Base-by-base conservation (phyloP, 202 grass and related monocot species). In the Zizania palustris region DNA sequence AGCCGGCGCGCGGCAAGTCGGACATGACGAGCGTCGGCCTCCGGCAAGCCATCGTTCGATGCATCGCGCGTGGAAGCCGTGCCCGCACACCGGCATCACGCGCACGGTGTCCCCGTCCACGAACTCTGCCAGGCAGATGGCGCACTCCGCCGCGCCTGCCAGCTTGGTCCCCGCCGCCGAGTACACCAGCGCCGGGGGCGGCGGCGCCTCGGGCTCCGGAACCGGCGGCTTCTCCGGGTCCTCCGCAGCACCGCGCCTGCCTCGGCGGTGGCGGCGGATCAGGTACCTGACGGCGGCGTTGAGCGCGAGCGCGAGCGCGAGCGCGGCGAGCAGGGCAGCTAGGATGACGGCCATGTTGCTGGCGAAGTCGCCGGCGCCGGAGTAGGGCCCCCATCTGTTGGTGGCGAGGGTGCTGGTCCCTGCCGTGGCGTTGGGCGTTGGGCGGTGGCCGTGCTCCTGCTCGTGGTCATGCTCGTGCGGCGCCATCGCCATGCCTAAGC, bases 341-440 rank as follows among this genome's bases (percentile, higher is more conserved):
- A 97, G 90, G 89, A 97, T 87, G 84, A 97, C 78, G 68, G 82
- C 81, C 93, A 97, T 91, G 90, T 85, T 97, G 64, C 86, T 60
- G 62, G 87, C 83, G 82, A 97, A 93, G 65, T 93, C 88, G 11
- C 81, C 71, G 39, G 90, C 86, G 67, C 90, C 77, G 8, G 93
- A 83, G 86, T 97, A 93, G 6, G 90, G 90, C 0, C 90, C 90
- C 93, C 90, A 97, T 34, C 60, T 61, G 83, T 63, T 83, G 54
- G 67, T 45, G 5, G 85, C 75, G 64, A 78, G 48, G 61, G 73
- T 50, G 58, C 11, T 16, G 9, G 65, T 2, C 42, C 34, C 1
- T 45, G 28, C 19, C 66, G 58, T 35, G 65, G 36, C 40, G 71
- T 46, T 70, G 58, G 67, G 18, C 39, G 15, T 11, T 11, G n/a